Base-by-base conservation (phyloP, 2,329 filamentous ascomycete genomes). In the Thielaviopsis punctulata region DNA sequence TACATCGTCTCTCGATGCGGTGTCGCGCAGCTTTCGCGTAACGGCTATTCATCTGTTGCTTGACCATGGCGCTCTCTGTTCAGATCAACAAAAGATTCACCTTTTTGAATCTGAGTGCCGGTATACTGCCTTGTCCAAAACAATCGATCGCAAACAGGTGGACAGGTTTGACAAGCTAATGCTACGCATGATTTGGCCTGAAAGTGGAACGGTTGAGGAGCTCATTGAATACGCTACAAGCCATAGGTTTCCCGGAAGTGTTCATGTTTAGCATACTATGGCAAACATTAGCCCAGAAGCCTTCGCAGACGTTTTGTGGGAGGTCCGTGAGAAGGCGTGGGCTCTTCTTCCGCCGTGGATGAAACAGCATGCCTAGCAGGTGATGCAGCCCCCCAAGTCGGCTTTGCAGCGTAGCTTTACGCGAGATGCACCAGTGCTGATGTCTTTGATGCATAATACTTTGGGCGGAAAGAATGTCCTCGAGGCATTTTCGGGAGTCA, bases 301-400 rank as follows among this genome's bases (percentile, higher is more conserved):
- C 15, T 39, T 54, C 27, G 43, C 33, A n/a, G 49, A 52, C n/a
- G 33, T 54, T 10, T 39, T 51, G 15, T 54, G 45, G 52, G 52
- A 54, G 36, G 49, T 54, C n/a, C 52, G 52, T 10, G 52, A 54
- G 19, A 51, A 48, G 24, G 52, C 52, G 23, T 52, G 36, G 48
- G 47, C 41, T 25, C 18, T 47, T 6, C 43, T 54, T 13, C 52
- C 52, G 2, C 5, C 43, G n/a, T 36, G 21, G 19, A 45, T 33
- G 21, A 33, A 22, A 19, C 13, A 15, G 18, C 13, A 41, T 39
- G 39, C 49, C 19, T 54, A 49, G 52, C 52, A 45, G 19, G 52
- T 54, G 33, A 54, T 54, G 49, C 49, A 45, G 19, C 52, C 52
- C n/a, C 52, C 52, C 23, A 54, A 54, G 13, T 22, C 49, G 15